Conservation (phyloP, 345 rosid species). For the Melaleuca quinquenervia region DNA sequence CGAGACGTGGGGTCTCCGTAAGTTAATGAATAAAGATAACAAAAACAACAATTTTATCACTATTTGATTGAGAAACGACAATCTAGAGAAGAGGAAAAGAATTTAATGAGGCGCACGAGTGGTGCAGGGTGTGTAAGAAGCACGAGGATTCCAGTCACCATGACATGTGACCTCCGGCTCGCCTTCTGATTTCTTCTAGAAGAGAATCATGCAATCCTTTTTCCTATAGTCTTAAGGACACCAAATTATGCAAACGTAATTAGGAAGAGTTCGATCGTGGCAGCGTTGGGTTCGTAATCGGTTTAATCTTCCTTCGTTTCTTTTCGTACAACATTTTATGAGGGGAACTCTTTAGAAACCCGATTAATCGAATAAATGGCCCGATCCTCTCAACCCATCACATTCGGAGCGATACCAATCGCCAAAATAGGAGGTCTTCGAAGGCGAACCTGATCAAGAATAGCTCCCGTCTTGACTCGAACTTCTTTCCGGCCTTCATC, state of each 20-base stretch:
- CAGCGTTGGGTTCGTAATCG: too few relatives aligned
- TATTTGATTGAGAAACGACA: not conserved
- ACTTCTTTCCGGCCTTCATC: too few relatives aligned
- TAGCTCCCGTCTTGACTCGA: not conserved
- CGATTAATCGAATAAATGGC: too few relatives aligned
- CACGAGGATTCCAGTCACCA: not conserved
- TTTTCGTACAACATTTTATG: too few relatives aligned
- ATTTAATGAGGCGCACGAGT: constrained; percentile 46
- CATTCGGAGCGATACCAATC: not conserved
- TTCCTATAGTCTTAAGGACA: not conserved
- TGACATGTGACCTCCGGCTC: not conserved
- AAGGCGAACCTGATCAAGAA: too few relatives aligned
- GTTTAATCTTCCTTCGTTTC: too few relatives aligned
- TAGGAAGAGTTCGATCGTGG: not conserved
- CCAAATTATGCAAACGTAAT: not conserved
- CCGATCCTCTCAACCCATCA: not conserved
- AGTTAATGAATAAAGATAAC: not conserved
- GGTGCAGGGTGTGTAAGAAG: constrained; percentile 10
- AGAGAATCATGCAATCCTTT: not conserved
- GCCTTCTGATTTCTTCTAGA: not conserved
- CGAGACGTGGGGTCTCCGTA: not conserved
- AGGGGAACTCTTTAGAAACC: too few relatives aligned
- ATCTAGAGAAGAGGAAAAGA: constrained; percentile 1
- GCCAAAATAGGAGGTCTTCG: not conserved
- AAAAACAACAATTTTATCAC: not conserved